Conservation (phyloP, 73 alveolate genomes). For the Tetrahymena borealis region DNA sequence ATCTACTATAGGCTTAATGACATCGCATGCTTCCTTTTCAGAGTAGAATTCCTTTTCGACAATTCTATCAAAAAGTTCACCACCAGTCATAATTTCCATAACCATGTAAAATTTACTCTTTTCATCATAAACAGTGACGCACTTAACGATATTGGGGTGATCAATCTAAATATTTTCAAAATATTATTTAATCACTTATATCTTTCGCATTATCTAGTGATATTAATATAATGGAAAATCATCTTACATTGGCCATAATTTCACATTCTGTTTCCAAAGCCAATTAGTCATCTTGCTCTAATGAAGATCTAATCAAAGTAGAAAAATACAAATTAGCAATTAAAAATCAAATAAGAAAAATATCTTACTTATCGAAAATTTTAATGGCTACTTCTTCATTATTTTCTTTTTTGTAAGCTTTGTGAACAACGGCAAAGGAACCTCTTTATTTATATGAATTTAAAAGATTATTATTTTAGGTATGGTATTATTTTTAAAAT, state of each 20-base stretch:
- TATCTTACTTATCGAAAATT: conserved; percentile 64
- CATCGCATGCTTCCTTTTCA: conserved; percentile 94
- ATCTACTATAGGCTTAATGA: conserved; percentile 92
- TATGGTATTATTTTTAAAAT: background rate
- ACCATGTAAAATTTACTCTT: conserved; percentile 57
- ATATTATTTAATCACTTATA: too few relatives aligned
- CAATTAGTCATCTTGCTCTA: conserved; percentile 60
- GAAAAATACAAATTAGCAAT: background rate
- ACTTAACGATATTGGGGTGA: conserved; percentile 81
- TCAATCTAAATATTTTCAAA: conserved; percentile 49
- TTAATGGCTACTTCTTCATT: conserved; percentile 74
- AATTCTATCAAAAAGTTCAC: conserved; percentile 85
- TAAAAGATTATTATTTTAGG: too few relatives aligned
- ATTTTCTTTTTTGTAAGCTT: conserved; percentile 59
- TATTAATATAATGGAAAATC: too few relatives aligned
- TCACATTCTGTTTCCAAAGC: conserved; percentile 71
- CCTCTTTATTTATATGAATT: too few relatives aligned
- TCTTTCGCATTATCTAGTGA: too few relatives aligned
- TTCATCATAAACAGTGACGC: conserved; percentile 70
- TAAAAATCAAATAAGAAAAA: conserved; percentile 6
- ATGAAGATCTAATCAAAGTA: conserved; percentile 11
- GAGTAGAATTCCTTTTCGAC: conserved; percentile 95
- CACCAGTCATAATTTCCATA: conserved; percentile 80
- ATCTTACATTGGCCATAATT: conserved; percentile 39
- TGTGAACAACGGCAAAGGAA: conserved; percentile 67